phyloP scores from a whole-genome alignment of 345 rosid genomes.

The Acer saccharum region DNA sequence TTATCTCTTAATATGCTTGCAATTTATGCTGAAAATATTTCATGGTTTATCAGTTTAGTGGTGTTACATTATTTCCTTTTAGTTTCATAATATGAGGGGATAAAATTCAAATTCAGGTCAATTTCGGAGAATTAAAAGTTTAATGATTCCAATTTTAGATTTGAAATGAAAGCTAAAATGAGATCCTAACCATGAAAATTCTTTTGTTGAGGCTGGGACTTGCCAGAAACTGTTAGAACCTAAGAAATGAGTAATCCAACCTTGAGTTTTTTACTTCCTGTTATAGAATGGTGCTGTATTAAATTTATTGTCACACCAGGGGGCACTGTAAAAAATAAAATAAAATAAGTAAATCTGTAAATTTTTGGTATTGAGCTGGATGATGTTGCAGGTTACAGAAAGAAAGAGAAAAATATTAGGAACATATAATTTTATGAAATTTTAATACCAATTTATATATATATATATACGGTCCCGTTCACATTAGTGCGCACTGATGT shows the following conservation, averaged over 20 bases:
- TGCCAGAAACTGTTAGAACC: not conserved
- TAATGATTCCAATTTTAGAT: not conserved
- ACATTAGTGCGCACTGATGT: too few relatives aligned
- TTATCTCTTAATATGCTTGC: not conserved
- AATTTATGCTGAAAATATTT: constrained; percentile 3
- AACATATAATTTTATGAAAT: too few relatives aligned
- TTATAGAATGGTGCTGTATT: not conserved
- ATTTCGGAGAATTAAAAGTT: not conserved
- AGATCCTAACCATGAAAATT: not conserved
- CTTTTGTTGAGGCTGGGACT: not conserved
- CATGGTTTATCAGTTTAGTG: not conserved
- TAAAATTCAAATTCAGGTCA: not conserved
- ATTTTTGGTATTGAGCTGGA: too few relatives aligned
- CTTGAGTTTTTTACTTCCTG: too few relatives aligned
- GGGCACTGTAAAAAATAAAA: not conserved
- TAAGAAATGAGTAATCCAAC: not conserved
- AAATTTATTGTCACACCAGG: not conserved
- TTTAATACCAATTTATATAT: too few relatives aligned
- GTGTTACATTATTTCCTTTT: not conserved
- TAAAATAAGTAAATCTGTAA: too few relatives aligned
- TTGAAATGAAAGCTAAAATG: not conserved
- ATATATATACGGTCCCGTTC: too few relatives aligned
- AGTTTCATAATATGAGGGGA: not conserved
- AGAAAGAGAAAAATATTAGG: not conserved
- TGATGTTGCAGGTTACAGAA: not conserved